Evolutionary conservation across 805 yeast genomes (phyloP).

Genomic region (Wickerhamomyces sydowiorum): DNA sequence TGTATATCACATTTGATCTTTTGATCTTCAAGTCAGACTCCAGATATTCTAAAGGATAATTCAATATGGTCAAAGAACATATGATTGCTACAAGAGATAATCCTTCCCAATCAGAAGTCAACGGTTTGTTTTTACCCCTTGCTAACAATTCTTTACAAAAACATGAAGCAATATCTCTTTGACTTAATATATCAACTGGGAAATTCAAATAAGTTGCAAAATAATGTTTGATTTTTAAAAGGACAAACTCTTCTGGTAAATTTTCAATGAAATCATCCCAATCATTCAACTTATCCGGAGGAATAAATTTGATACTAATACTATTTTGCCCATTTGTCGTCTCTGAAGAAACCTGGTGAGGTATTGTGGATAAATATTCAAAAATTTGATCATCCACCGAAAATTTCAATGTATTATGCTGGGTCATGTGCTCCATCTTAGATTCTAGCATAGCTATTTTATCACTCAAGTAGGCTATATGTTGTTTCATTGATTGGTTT

Average conservation of each 20-base stretch:
- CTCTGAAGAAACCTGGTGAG: conserved; percentile 35
- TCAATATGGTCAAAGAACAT: conserved; percentile 9
- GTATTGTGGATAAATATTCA: not conserved
- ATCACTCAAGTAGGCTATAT: conserved; percentile 9
- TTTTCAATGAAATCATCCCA: not conserved
- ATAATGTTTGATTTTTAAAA: not conserved
- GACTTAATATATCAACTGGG: not conserved
- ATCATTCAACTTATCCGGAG: not conserved
- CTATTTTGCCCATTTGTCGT: conserved; percentile 75
- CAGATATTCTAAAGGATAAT: conserved; percentile 8
- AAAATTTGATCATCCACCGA: not conserved
- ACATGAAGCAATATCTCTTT: not conserved
- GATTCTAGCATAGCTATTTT: conserved; percentile 11
- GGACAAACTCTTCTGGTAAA: not conserved
- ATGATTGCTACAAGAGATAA: conserved; percentile 14
- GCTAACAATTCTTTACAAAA: not conserved
- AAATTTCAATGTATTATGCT: not conserved
- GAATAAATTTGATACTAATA: conserved; percentile 19
- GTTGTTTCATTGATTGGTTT: conserved; percentile 3
- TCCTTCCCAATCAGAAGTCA: conserved; percentile 10
- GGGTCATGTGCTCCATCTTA: not conserved
- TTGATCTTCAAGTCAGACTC: conserved; percentile 7
- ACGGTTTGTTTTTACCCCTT: not conserved
- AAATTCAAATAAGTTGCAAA: not conserved
- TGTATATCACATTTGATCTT: conserved; percentile 1